Evolutionary conservation across 1,284 basidiomycete species (phyloP), one percentile per base, ranked within the genome.

Genomic region (Anthracocystis setariae): DNA sequence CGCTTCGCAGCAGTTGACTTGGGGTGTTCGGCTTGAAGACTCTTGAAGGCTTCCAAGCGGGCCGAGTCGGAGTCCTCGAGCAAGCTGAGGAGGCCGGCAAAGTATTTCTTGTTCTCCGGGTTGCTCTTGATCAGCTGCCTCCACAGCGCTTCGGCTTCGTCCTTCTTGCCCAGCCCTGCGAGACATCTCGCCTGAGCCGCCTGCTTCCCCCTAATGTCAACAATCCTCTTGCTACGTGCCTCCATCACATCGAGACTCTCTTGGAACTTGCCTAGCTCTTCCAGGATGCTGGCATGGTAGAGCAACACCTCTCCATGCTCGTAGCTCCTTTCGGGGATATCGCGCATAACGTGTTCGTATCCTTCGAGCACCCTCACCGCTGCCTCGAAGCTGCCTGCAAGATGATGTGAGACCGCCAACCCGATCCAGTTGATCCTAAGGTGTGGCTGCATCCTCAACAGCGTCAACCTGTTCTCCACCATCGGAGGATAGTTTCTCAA

Each of bases 371-470:
- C 88, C 29, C 88, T 88, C 73, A 89, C 88, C 2, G 93, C 90
- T 77, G 92, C 90, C 5, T 84, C 81, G 5, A 88, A 82, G 74
- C 93, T 90, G 7, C 90, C 91, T 61, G 89, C 91, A 20, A 98
- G 86, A 79, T 93, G 91, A 82, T 94, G 90, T 1, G 94, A 92
- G 23, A 97, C 88, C 15, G 94, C 93, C 50, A 96, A 86, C 1
- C 88, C 91, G 50, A 94, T 85, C 96, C 96, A 99, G 82, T 94
- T 92, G 57, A 91, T 88, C 13, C 95, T 90, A 23, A 92, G 85
- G 63, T 90, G 90, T 0, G 95, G 93, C 23, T 95, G 90, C 23
- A 93, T 84, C 50, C 87, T 87, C 33, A 98, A 87, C 59, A 97
- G 88, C 17, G 89, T 89, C 76, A 92, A 88, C 7, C 96, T 89